phyloP scores from a whole-genome alignment of 192 early-diverging fungal genomes.

The Rhizophlyctis rosea region DNA sequence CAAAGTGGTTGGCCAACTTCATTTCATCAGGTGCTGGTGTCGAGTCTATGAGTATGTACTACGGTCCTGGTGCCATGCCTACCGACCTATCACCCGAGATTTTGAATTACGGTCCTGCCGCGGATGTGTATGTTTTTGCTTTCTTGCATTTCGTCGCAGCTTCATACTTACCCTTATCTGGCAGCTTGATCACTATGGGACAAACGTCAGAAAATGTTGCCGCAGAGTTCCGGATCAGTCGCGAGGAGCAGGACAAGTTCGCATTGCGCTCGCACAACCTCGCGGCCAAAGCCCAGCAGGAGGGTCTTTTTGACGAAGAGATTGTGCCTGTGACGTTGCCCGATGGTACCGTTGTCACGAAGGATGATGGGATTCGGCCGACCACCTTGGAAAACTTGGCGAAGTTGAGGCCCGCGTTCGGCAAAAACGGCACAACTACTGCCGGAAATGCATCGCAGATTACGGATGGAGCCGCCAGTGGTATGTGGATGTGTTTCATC shows the following conservation, averaged over 20 bases:
- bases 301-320: constrained; percentile 88
- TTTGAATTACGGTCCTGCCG: constrained; percentile 63
- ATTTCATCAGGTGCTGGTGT: constrained; percentile 82
- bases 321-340: constrained; percentile 82
- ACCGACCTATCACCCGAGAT: constrained; percentile 72
- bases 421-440: constrained; percentile 77
- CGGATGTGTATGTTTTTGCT: constrained; percentile 61
- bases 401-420: constrained; percentile 92
- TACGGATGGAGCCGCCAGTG: constrained; percentile 94
- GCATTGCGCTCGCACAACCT: constrained; percentile 80
- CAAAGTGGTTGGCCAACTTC: constrained; percentile 86
- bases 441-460: constrained; percentile 98
- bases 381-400: constrained; percentile 76
- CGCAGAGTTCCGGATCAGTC: constrained; percentile 76
- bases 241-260: constrained; percentile 89
- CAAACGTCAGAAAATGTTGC: constrained; percentile 98
- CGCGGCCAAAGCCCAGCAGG: constrained; percentile 83
- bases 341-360: constrained; percentile 76
- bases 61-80: constrained; percentile 76
- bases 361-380: constrained; percentile 90
- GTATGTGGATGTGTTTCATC: too few species aligned
- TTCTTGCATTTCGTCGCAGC: constrained; percentile 1
- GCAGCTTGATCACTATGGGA: constrained; percentile 51
- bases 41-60: constrained; percentile 90
- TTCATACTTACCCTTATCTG: not conserved